phyloP scores from a whole-genome alignment of 768 basidiomycete genomes.

The Tylopilus felleus region DNA sequence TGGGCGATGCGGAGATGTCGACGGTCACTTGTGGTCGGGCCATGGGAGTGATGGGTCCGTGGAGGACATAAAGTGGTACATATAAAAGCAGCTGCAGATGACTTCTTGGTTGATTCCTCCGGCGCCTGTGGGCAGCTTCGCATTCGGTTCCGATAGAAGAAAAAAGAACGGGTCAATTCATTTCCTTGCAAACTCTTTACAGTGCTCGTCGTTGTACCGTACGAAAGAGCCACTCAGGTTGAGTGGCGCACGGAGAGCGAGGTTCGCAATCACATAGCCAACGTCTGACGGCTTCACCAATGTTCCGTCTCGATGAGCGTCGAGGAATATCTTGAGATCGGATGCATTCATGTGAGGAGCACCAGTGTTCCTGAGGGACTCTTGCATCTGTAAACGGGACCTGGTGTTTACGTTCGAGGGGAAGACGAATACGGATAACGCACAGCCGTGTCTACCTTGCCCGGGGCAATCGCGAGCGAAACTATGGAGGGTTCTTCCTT shows the following conservation, averaged over 20 bases:
- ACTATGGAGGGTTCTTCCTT: conserved; percentile 77
- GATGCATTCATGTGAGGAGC: conserved; percentile 49
- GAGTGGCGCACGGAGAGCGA: conserved; percentile 63
- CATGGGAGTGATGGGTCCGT: conserved; percentile 7
- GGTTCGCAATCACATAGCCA: conserved; percentile 75
- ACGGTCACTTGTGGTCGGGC: conserved; percentile 4
- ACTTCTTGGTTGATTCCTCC: conserved; percentile 17
- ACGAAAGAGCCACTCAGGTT: conserved; percentile 73
- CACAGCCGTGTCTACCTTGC: conserved; percentile 82
- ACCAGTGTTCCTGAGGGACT: conserved; percentile 47
- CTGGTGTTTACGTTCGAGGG: not conserved
- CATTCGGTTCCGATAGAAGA: conserved; percentile 14
- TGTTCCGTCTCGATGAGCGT: conserved; percentile 57
- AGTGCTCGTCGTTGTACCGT: conserved; percentile 74
- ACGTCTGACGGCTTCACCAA: conserved; percentile 72
- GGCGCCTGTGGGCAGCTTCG: conserved; percentile 13
- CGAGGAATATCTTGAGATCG: conserved; percentile 57
- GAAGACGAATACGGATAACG: conserved; percentile 22
- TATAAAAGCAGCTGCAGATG: not conserved
- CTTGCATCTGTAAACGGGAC: conserved; percentile 62
- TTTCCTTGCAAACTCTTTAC: conserved; percentile 48
- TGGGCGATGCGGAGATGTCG: not conserved
- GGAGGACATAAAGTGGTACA: not conserved
- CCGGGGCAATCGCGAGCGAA: conserved; percentile 79
- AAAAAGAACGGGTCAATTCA: conserved; percentile 9